Conservation (phyloP, 1,284 basidiomycete species). For the Mycosarcoma mackinlayi region DNA sequence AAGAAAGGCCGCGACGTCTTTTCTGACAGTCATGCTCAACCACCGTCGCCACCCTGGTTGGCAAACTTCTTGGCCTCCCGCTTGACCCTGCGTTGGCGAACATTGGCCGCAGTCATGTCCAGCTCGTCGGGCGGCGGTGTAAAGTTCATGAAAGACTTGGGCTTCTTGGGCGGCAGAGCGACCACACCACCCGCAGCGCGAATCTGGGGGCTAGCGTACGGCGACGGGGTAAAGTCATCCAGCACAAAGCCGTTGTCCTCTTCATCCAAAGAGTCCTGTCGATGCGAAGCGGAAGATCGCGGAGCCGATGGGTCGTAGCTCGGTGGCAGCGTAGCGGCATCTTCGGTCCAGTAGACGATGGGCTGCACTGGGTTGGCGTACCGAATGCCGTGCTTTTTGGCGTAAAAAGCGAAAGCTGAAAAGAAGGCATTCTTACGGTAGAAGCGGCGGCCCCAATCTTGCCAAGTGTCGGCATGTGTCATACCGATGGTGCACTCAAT, state of each 20-base stretch:
- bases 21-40: conserved; percentile 9
- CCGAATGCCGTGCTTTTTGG: conserved; percentile 64
- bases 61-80: conserved; percentile 42
- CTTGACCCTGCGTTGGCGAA: conserved; percentile 42
- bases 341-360: conserved; percentile 59
- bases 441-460: conserved; percentile 65
- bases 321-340: conserved; percentile 50
- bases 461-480: conserved; percentile 65
- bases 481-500: conserved; percentile 64
- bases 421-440: conserved; percentile 62
- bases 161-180: conserved; percentile 47
- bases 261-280: conserved; percentile 21
- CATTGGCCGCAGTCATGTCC: conserved; percentile 33
- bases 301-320: conserved; percentile 39
- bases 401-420: conserved; percentile 62
- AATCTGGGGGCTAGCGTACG: conserved; percentile 38
- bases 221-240: conserved; percentile 52
- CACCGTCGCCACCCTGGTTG: conserved; percentile 57
- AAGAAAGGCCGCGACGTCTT: background rate
- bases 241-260: conserved; percentile 44
- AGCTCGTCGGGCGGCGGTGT: conserved; percentile 59
- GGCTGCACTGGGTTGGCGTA: conserved; percentile 59
- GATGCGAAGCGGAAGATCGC: background rate
- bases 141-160: conserved; percentile 59
- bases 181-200: conserved; percentile 35